Evolutionary conservation across 2,329 filamentous ascomycete species (phyloP).

Genomic region (Pestalotiopsis sp.): DNA sequence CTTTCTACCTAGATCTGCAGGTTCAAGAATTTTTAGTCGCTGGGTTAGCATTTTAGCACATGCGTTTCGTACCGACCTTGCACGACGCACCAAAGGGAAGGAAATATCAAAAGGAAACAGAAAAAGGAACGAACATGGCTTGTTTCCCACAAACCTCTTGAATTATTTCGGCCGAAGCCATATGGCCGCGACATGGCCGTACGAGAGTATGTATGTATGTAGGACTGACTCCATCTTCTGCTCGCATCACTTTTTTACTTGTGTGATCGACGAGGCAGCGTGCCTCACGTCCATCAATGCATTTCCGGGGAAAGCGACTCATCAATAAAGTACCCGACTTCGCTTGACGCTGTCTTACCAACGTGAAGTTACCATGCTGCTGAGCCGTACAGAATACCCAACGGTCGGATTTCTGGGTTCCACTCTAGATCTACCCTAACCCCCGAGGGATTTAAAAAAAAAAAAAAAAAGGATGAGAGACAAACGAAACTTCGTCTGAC

Average conservation of each 20-base stretch:
- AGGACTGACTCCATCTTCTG: not conserved
- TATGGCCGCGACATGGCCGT: not conserved
- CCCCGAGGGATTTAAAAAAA: not conserved
- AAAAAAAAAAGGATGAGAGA: not conserved
- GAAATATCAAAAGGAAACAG: too few species aligned
- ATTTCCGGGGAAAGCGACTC: not conserved
- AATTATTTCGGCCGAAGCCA: not conserved
- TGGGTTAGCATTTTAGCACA: too few species aligned
- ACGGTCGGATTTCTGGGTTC: not conserved
- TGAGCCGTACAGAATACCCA: not conserved
- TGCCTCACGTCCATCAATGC: not conserved
- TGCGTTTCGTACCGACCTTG: too few species aligned
- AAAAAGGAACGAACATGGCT: too few species aligned
- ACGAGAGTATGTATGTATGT: not conserved
- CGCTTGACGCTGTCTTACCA: not conserved
- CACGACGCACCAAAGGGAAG: too few species aligned
- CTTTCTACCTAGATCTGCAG: conserved; percentile 17
- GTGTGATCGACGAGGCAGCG: not conserved
- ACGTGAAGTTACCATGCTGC: not conserved
- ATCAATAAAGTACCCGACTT: not conserved
- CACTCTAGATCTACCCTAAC: not conserved
- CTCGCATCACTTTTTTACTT: not conserved
- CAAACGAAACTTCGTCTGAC: not conserved
- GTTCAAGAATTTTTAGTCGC: not conserved
- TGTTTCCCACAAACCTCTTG: too few species aligned